A percentile compares a stretch with the other conserved stretches of the same genome.
phyloP scores from a whole-genome alignment of 1,284 basidiomycete species.

The Tilletia caries region DNA sequence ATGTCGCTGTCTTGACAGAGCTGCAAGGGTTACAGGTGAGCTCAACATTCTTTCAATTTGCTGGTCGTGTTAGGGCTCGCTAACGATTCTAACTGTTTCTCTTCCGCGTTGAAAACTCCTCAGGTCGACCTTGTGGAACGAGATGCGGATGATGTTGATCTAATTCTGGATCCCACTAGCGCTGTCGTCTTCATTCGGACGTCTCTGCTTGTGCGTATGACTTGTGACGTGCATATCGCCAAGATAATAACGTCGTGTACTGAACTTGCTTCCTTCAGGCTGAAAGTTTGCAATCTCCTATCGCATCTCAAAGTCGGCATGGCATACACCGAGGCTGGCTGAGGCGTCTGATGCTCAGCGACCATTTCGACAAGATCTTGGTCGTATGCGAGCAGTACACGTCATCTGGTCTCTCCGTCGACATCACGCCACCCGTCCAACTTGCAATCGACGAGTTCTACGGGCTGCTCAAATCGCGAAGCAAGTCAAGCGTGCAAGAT shows the following conservation, averaged over 20 bases:
- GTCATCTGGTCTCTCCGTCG: background rate
- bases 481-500: background rate
- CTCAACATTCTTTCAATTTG: background rate
- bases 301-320: background rate
- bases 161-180: background rate
- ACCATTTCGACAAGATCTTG: background rate
- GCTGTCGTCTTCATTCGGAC: background rate
- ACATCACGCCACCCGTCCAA: background rate
- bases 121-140: background rate
- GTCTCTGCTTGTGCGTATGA: background rate
- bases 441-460: background rate
- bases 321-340: background rate
- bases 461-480: background rate
- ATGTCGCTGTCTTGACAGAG: background rate
- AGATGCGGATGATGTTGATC: background rate
- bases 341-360: background rate
- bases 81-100: background rate
- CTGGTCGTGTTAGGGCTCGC: background rate
- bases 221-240: background rate
- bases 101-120: background rate
- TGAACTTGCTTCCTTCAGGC: background rate
- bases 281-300: background rate
- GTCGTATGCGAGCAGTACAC: conserved; percentile 11
- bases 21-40: background rate
- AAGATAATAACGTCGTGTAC: background rate